Percentiles rank a stretch among this genome's conserved stretches.
Conservation (phyloP, 139 green algal species). For the Coelastrella sp. region DNA sequence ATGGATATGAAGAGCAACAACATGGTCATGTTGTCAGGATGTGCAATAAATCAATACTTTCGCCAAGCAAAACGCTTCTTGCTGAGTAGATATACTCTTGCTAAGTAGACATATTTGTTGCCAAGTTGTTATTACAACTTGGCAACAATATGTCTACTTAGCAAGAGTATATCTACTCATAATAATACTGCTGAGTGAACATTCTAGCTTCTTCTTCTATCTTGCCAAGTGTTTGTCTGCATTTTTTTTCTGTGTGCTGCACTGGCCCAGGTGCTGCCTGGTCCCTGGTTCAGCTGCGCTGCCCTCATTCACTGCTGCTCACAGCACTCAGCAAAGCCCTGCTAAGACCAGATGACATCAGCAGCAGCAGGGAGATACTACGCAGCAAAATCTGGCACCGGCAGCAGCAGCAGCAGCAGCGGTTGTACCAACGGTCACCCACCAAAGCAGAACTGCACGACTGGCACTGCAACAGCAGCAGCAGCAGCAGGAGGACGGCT, state of each 20-base stretch:
- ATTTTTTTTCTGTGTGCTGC: neutral
- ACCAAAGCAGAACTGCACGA: neutral
- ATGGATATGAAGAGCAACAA: too few species aligned
- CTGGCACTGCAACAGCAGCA: slow-evolving; percentile 13
- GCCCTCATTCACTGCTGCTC: neutral
- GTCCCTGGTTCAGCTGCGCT: slow-evolving; percentile 27
- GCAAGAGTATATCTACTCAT: too few species aligned
- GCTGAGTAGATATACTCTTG: too few species aligned
- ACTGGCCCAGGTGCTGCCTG: slow-evolving; percentile 8
- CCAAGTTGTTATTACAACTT: too few species aligned
- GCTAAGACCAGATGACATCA: neutral
- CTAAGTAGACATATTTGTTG: too few species aligned
- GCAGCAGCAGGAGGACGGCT: slow-evolving; percentile 12
- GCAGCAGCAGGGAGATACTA: neutral
- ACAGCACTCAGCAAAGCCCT: neutral
- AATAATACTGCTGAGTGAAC: too few species aligned
- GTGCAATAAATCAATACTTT: too few species aligned
- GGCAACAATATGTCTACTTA: too few species aligned
- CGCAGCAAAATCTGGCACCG: neutral
- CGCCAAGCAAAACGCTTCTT: too few species aligned
- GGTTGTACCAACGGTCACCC: slow-evolving; percentile 8
- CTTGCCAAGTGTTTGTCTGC: neutral
- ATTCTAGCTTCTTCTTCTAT: too few species aligned
- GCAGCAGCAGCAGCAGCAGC: slow-evolving; percentile 35
- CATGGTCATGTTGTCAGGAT: too few species aligned